Conservation (phyloP, 78 protist species). For the Dictyostelium firmibasis region DNA sequence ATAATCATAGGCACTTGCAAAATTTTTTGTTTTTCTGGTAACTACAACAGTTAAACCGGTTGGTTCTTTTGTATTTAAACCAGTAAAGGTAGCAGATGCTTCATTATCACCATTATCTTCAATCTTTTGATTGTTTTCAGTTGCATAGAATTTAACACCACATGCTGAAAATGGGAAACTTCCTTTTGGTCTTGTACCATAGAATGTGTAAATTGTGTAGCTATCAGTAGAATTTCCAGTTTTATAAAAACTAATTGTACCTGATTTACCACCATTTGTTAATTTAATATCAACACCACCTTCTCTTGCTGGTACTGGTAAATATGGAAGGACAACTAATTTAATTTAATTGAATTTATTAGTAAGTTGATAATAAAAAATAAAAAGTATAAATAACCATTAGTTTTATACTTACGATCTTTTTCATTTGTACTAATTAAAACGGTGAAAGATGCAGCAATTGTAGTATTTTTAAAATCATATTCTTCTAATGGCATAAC, state of each 20-base stretch:
- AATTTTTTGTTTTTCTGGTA: slow-evolving; percentile 1
- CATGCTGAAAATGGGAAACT: slow-evolving; percentile 52
- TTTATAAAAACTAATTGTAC: not conserved
- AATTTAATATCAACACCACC: slow-evolving; percentile 15
- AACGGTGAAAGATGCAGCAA: not conserved
- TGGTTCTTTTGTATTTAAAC: slow-evolving; percentile 26
- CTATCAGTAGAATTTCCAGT: slow-evolving; percentile 27
- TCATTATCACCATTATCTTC: slow-evolving; percentile 15
- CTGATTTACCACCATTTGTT: slow-evolving; percentile 31
- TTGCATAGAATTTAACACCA: slow-evolving; percentile 31
- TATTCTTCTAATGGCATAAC: not conserved
- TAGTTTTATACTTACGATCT: not conserved
- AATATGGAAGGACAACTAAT: not conserved
- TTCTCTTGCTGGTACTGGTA: slow-evolving; percentile 39
- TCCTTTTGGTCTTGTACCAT: slow-evolving; percentile 35
- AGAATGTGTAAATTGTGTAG: slow-evolving; percentile 14
- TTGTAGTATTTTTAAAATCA: not conserved
- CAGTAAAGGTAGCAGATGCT: slow-evolving; percentile 3
- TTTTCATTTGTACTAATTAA: not conserved
- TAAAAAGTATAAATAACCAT: not conserved
- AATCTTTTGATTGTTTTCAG: not conserved
- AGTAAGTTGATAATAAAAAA: not conserved
- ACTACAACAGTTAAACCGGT: slow-evolving; percentile 42
- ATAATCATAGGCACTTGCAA: not conserved
- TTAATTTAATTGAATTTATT: not conserved